Percentiles rank a stretch among this genome's conserved stretches.
phyloP scores from a whole-genome alignment of 75 land plant species.

The Ceratopteris richardii region DNA sequence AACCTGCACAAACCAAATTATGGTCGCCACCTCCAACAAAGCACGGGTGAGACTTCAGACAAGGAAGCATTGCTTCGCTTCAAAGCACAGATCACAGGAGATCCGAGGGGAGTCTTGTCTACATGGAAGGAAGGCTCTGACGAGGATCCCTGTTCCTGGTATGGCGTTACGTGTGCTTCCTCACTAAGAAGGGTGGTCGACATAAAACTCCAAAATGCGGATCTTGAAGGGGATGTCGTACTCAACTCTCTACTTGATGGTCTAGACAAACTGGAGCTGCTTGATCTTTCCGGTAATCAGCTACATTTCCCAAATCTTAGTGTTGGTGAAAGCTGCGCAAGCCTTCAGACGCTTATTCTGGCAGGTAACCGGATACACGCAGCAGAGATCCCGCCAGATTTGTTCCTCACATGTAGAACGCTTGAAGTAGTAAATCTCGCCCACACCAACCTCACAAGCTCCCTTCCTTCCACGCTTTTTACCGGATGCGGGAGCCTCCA shows the following conservation, averaged over 20 bases:
- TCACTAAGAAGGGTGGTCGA: conserved; percentile 34
- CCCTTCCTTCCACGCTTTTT: conserved; percentile 28
- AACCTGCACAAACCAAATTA: no score
- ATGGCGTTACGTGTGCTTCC: conserved; percentile 44
- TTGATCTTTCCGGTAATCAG: conserved; percentile 40
- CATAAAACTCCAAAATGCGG: conserved; percentile 26
- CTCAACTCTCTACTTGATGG: conserved; percentile 24
- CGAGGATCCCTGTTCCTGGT: conserved; percentile 42
- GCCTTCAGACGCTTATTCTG: no score
- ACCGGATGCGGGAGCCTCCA: conserved; percentile 24
- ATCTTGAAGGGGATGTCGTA: conserved; percentile 23
- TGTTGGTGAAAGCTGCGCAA: conserved; percentile 15
- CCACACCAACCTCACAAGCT: conserved; percentile 20
- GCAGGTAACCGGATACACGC: no score
- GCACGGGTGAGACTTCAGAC: no score
- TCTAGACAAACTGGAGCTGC: conserved; percentile 30
- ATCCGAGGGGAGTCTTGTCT: conserved; percentile 36
- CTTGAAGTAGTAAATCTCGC: conserved; percentile 41
- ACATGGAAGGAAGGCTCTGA: conserved; percentile 36
- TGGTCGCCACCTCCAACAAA: no score
- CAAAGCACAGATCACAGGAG: conserved; percentile 34
- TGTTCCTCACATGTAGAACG: conserved; percentile 2
- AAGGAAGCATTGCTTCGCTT: conserved; percentile 36
- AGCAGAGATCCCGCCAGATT: no score
- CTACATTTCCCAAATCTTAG: conserved; percentile 21